Percentiles rank a stretch among this genome's conserved stretches.
Evolutionary conservation across 768 basidiomycete species (phyloP).

Genomic region (Kwoniella botswanensis): DNA sequence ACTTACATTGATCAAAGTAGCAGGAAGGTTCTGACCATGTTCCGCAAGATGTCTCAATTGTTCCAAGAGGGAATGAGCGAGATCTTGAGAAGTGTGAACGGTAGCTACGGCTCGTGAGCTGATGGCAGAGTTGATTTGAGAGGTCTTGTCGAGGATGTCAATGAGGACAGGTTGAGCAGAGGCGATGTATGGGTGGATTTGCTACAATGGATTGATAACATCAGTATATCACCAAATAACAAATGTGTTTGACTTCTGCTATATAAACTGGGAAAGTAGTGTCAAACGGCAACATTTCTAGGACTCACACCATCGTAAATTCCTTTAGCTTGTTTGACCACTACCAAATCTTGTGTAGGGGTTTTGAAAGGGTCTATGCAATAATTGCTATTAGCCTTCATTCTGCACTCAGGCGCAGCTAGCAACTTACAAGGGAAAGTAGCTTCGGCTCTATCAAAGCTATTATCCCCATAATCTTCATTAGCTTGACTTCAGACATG

Average conservation of each 20-base stretch:
- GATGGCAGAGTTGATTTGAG: constrained; percentile 51
- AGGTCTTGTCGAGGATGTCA: constrained; percentile 46
- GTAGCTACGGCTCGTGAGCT: constrained; percentile 48
- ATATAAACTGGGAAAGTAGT: neutral
- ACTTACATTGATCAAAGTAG: constrained; percentile 43
- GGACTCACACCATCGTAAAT: constrained; percentile 54
- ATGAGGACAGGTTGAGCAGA: constrained; percentile 43
- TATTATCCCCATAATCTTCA: constrained; percentile 5
- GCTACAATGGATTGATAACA: constrained; percentile 22
- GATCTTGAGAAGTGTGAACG: constrained; percentile 41
- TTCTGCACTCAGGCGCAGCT: neutral
- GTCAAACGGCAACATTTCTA: no score
- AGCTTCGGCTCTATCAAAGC: constrained; percentile 52
- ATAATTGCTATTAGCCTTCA: neutral
- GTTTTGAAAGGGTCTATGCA: constrained; percentile 56
- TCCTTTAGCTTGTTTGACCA: constrained; percentile 58
- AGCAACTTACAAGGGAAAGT: constrained; percentile 49
- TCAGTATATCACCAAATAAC: constrained; percentile 8
- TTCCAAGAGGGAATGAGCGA: constrained; percentile 46
- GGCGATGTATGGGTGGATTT: constrained; percentile 43
- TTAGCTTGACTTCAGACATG: neutral
- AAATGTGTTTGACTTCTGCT: no score
- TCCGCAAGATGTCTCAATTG: constrained; percentile 49
- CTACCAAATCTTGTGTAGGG: constrained; percentile 69
- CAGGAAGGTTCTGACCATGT: constrained; percentile 47